Conservation (phyloP, 352 stramenopile genomes). For the Phytophthora agathidicida region DNA sequence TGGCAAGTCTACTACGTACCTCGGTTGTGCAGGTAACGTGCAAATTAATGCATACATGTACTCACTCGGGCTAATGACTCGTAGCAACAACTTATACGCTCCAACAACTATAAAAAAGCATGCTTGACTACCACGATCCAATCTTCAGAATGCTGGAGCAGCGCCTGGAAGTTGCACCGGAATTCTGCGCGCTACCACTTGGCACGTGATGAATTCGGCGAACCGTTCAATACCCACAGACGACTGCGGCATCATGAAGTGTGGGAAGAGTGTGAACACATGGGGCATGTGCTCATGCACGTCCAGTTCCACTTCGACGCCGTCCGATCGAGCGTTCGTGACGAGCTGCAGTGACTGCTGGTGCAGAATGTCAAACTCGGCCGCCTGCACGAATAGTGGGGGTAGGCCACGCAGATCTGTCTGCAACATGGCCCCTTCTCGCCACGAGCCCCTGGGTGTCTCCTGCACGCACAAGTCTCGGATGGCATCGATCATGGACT, state of each 20-base stretch:
- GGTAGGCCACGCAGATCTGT: slow-evolving; percentile 50
- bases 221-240: slow-evolving; percentile 48
- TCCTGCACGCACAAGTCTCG: slow-evolving; percentile 35
- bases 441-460: slow-evolving; percentile 27
- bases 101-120: no score
- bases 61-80: no score
- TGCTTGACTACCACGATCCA: no score
- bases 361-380: slow-evolving; percentile 58
- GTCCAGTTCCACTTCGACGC: slow-evolving; percentile 47
- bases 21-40: no score
- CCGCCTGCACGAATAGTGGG: slow-evolving; percentile 50
- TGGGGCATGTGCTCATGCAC: slow-evolving; percentile 63
- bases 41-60: no score
- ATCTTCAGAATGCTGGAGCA: slow-evolving; percentile 35
- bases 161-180: slow-evolving; percentile 28
- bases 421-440: slow-evolving; percentile 43
- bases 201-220: slow-evolving; percentile 46
- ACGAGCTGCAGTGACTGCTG: slow-evolving; percentile 41
- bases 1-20: no score
- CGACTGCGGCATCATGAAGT: slow-evolving; percentile 53
- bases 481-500: slow-evolving; percentile 45
- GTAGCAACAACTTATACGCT: no score
- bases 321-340: slow-evolving; percentile 34
- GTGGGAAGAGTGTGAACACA: slow-evolving; percentile 62
- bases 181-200: slow-evolving; percentile 26